Evolutionary conservation across 2,329 filamentous ascomycete species (phyloP).

Genomic region (Neonectria sp.): DNA sequence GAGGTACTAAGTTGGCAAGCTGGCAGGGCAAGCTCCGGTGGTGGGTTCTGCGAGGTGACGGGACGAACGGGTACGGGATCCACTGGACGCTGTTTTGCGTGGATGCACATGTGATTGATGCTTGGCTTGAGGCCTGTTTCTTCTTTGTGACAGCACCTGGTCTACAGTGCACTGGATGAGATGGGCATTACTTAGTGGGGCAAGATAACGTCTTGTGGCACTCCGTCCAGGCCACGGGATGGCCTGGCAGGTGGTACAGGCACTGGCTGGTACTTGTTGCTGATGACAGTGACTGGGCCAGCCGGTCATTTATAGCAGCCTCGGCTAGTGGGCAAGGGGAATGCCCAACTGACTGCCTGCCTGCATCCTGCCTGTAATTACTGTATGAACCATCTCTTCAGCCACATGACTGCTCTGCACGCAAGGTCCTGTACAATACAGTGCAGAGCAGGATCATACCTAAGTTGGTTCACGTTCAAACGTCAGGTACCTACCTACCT

Average conservation of each 20-base stretch:
- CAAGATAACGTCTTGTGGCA: not conserved
- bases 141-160: no score
- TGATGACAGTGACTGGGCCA: not conserved
- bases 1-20: not conserved
- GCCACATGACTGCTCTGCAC: conserved; percentile 20
- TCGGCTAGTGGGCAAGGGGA: not conserved
- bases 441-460: not conserved
- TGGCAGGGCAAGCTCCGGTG: conserved; percentile 9
- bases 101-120: not conserved
- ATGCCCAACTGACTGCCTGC: not conserved
- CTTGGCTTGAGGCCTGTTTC: not conserved
- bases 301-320: not conserved
- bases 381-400: not conserved
- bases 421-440: not conserved
- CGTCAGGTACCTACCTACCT: not conserved
- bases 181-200: not conserved
- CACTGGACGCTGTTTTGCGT: not conserved
- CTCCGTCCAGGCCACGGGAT: not conserved
- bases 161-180: no score
- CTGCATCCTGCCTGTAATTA: not conserved
- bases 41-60: conserved; percentile 12
- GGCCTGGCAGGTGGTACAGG: not conserved
- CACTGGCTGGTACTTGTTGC: not conserved
- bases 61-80: conserved; percentile 21
- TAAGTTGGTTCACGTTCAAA: not conserved